Evolutionary conservation across 164 flowering plant species (phyloP), one percentile per base, ranked within the genome.

Genomic region (Saururus chinensis): DNA sequence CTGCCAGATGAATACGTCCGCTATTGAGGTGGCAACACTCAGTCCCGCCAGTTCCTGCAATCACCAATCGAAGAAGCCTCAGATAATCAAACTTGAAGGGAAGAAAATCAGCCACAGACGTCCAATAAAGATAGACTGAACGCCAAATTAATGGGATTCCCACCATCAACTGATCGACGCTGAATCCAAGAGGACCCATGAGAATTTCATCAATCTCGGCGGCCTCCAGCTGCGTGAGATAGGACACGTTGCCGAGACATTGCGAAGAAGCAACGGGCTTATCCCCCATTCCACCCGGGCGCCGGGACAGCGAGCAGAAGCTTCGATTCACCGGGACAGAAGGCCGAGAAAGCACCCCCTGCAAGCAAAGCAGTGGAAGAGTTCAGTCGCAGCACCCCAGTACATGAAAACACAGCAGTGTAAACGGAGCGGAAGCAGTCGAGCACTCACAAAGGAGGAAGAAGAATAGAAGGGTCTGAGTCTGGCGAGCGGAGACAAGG

Each of bases 161-260:
- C 26, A 89, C 98, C 98, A 89, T 89, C 56, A 92, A 70, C 74
- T 92, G 96, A 81, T 92, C 98, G 57, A 92, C 88, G 68, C 92
- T 86, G 60, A 92, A 92, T 22, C 96, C 96, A 57, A 89, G 86
- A 53, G 96, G 86, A 1, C 98, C 97, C 97, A 89, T 85, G 59
- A 92, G 85, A 12, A 70, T 78, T 73, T 92, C 93, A 68, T 89
- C 96, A 53, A 92, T 66, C 76, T 89, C 90, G 0, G 88, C 95
- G 0, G 96, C 93, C 52, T 89, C 88, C 49, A 69, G 73, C 81
- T 85, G 95, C 53, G 77, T 65, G 7, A 92, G 72, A 64, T 84
- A 86, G 49, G 95, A 74, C 6, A 87, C 69, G 20, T 74, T 55
- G 1, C 77, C 86, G 40, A 70, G 51, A 61, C 49, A 12, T 55